These are phyloP conservation scores for Dioszegia aurantiaca DNA, from an alignment of 768 basidiomycete genomes.

Conservation along the genomic window DNA sequence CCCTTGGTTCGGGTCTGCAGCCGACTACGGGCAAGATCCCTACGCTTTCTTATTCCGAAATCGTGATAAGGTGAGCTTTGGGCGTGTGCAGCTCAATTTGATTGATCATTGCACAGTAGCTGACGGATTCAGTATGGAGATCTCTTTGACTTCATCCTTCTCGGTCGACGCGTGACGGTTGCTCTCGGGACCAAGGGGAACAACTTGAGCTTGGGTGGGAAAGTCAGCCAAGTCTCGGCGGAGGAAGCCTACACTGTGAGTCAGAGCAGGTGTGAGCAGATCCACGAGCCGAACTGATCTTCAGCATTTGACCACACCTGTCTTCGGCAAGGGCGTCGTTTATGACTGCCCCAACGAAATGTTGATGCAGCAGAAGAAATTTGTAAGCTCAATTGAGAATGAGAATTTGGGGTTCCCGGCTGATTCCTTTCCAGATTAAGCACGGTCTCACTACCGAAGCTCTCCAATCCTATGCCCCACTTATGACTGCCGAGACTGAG, in stretches of 20 bases:
- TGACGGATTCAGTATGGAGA: constrained; percentile 71
- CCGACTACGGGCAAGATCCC: constrained; percentile 87
- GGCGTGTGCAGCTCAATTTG: not conserved
- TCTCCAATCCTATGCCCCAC: constrained; percentile 75
- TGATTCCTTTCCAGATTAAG: constrained; percentile 62
- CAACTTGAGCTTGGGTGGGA: constrained; percentile 91
- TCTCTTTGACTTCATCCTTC: constrained; percentile 90
- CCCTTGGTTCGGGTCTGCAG: constrained; percentile 84
- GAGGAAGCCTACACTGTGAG: constrained; percentile 84
- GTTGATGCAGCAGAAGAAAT: constrained; percentile 99
- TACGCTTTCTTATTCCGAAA: constrained; percentile 78
- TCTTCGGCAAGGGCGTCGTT: constrained; percentile 96
- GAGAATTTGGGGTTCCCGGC: no score
- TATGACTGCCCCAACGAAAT: constrained; percentile 95
- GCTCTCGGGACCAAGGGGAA: constrained; percentile 86
- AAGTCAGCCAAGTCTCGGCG: constrained; percentile 83
- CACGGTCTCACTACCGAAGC: constrained; percentile 89
- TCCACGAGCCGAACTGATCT: constrained; percentile 14
- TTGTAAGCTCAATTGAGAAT: no score
- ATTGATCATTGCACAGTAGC: not conserved
- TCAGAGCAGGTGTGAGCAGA: no score
- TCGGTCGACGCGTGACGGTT: constrained; percentile 87
- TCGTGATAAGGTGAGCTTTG: constrained; percentile 53
- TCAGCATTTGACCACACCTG: constrained; percentile 85
- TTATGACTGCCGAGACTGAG: constrained; percentile 66